These are phyloP conservation scores for Ceratobasidium theobromae DNA, from an alignment of 1,284 basidiomycete genomes.

Conservation along the genomic window DNA sequence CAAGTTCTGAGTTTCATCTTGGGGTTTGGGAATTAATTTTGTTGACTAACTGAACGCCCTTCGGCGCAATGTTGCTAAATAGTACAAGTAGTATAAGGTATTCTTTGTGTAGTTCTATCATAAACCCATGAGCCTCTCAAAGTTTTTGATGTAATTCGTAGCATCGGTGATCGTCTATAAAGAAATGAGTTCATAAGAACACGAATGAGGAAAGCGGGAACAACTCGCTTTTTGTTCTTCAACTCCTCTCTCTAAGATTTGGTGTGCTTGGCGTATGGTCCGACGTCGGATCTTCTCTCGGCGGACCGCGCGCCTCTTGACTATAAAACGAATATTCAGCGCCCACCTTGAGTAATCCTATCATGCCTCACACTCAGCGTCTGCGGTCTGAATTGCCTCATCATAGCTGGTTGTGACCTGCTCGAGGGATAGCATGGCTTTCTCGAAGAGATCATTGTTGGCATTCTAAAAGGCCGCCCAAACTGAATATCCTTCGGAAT, in stretches of 20 bases:
- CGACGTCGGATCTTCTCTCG: conserved; percentile 25
- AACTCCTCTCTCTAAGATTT: not conserved
- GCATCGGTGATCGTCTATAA: conserved; percentile 21
- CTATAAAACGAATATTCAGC: not conserved
- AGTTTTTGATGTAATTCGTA: conserved; percentile 19
- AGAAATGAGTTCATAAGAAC: not conserved
- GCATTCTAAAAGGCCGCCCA: not conserved
- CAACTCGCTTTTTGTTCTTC: conserved; percentile 19
- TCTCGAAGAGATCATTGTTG: not conserved
- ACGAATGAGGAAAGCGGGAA: not conserved
- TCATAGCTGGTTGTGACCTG: conserved; percentile 9
- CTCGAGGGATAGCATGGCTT: not conserved
- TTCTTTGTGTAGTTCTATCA: no score
- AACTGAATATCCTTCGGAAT: not conserved
- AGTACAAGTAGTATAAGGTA: no score
- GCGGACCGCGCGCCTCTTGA: not conserved
- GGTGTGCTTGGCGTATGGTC: not conserved
- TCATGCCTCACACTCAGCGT: not conserved
- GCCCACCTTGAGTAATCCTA: not conserved
- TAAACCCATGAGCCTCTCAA: conserved; percentile 20
- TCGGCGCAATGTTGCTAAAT: no score
- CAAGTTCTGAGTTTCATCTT: no score
- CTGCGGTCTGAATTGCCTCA: conserved; percentile 1
- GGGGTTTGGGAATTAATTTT: no score
- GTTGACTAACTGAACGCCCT: no score